phyloP scores from a whole-genome alignment of 352 stramenopile species.

The Globisporangium paroecandrum region DNA sequence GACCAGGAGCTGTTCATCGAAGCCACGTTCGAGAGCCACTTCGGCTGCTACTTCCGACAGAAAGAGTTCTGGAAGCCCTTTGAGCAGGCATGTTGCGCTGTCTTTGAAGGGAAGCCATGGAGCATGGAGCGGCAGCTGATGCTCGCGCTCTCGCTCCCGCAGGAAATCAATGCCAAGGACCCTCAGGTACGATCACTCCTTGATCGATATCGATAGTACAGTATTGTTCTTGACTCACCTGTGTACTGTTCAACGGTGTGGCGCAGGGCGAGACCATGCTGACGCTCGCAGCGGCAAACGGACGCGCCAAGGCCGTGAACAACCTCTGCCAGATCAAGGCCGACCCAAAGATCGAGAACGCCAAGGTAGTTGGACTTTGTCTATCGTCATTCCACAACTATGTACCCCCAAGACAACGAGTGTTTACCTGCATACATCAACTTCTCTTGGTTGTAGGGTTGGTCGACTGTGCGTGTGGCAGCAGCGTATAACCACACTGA shows the following conservation, averaged over 20 bases:
- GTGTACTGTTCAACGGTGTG: background rate
- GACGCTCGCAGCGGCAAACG: constrained; percentile 50
- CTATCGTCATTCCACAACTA: background rate
- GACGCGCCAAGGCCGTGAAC: constrained; percentile 43
- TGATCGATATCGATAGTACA: background rate
- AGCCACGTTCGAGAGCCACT: constrained; percentile 46
- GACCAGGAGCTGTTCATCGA: constrained; percentile 49
- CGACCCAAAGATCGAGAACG: constrained; percentile 51
- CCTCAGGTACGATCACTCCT: constrained; percentile 23
- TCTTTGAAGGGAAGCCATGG: constrained; percentile 30
- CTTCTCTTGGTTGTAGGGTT: constrained; percentile 26
- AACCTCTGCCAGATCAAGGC: constrained; percentile 69
- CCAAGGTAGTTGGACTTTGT: constrained; percentile 30
- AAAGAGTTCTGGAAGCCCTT: constrained; percentile 52
- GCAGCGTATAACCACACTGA: constrained; percentile 49
- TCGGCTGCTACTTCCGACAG: constrained; percentile 33
- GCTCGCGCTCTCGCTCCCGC: constrained; percentile 54
- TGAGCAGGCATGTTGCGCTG: constrained; percentile 45
- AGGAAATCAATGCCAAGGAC: constrained; percentile 66
- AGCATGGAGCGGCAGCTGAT: constrained; percentile 42
- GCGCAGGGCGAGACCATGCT: constrained; percentile 70
- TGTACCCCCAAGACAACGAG: too few relatives aligned
- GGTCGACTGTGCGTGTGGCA: constrained; percentile 56
- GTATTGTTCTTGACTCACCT: background rate
- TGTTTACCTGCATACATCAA: too few relatives aligned